Base-by-base conservation (phyloP, 768 basidiomycete genomes). In the Cyclocybe aegerita region DNA sequence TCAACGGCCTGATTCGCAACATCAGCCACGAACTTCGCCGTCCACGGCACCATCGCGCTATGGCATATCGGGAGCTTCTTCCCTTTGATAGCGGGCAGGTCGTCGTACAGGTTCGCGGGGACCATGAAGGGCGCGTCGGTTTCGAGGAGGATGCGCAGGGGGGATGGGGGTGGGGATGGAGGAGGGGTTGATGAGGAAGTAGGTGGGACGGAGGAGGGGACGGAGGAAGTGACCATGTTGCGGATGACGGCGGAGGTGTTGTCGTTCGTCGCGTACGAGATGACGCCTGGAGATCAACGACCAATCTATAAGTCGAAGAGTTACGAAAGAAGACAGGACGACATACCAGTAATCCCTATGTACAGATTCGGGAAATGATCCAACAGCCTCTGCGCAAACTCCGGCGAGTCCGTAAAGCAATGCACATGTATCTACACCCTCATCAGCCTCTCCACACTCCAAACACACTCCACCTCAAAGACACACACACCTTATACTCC, bases 51-150 rank as follows among this genome's bases (percentile, higher is more conserved):
- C 87, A 93, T 91, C 0, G 81, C 88, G 0, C 82, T 81, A 59
- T 91, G 90, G 48, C 78, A 88, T 7, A 93, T 62, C 0, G 91
- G 86, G 0, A 93, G 65, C 55, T 77, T 74, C 55, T 78, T 79
- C 2, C 84, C 82, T 56, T 82, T 82, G 15, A 77, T 65, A 0
- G 59, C 65, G 1, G 79, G 73, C 0, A 90, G 66, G 0, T 82
- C 71, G 2, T 68, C 63, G 60, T 90, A 90, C 12, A 93, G 64
- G 51, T 88, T 93, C 0, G 80, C 72, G 0, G 92, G 92, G 0
- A 87, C 77, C 92, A 94, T 93, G 70, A 79, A 94, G 0, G 92
- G 92, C 3, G 90, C 90, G 56, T 94, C 92, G 0, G 92, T 92
- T 66, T 94, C 92, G 2, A 93, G 75, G 0, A 93, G 65, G 41